Conservation (phyloP, 164 flowering plant genomes). For the Aristolochia fimbriata region DNA sequence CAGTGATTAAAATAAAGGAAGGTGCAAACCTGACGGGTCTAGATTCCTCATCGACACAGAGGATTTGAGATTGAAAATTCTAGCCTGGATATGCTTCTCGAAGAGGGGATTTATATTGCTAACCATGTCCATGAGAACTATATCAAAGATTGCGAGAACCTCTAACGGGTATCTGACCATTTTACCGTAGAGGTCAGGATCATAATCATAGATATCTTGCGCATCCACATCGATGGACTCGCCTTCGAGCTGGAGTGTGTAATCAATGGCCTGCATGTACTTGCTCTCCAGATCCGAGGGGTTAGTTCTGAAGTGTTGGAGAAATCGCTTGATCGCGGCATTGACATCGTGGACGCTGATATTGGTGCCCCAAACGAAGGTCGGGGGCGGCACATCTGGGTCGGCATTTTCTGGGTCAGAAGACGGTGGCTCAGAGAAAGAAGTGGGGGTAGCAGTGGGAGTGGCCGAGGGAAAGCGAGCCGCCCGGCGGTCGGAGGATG, state of each 20-base stretch:
- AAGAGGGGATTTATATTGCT: slow-evolving; percentile 46
- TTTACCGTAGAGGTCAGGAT: slow-evolving; percentile 67
- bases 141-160: slow-evolving; percentile 92
- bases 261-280: slow-evolving; percentile 53
- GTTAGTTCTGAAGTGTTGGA: slow-evolving; percentile 56
- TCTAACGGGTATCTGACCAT: slow-evolving; percentile 94
- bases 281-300: slow-evolving; percentile 47
- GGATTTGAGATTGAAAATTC: slow-evolving; percentile 66
- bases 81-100: slow-evolving; percentile 83
- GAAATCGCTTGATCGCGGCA: slow-evolving; percentile 60
- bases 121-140: slow-evolving; percentile 88
- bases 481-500: slow-evolving; percentile 25
- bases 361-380: slow-evolving; percentile 95
- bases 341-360: slow-evolving; percentile 90
- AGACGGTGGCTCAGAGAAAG: slow-evolving; percentile 44
- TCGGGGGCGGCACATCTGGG: slow-evolving; percentile 52
- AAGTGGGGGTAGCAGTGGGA: slow-evolving; percentile 35
- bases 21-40: slow-evolving; percentile 78
- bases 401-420: slow-evolving; percentile 38
- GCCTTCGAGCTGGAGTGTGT: slow-evolving; percentile 67
- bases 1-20: background rate
- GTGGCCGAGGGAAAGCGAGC: slow-evolving; percentile 29
- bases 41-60: slow-evolving; percentile 82
- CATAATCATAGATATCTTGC: slow-evolving; percentile 66
- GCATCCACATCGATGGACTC: slow-evolving; percentile 87